These are phyloP conservation scores for Ogataea pilisensis DNA, from an alignment of 805 yeast species.

Conservation along the genomic window DNA sequence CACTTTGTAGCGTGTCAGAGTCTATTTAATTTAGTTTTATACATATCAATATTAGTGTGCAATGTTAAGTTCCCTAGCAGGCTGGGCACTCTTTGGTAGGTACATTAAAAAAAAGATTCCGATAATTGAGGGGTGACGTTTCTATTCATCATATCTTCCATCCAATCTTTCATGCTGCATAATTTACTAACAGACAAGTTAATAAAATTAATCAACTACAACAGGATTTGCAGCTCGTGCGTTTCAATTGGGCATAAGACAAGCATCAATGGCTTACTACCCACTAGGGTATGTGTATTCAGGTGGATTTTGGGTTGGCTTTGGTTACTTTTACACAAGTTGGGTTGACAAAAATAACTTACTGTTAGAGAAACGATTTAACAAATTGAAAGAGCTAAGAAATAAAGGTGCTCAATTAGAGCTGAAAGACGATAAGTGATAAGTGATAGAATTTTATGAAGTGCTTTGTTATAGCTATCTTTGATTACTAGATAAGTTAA, in stretches of 20 bases:
- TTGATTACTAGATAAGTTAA: too few species aligned
- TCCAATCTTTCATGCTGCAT: not conserved
- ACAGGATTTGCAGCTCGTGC: constrained; percentile 40
- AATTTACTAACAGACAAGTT: not conserved
- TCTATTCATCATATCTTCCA: too few species aligned
- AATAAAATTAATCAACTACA: not conserved
- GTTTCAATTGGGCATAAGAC: constrained; percentile 40
- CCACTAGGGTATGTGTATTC: constrained; percentile 40
- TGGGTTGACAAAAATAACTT: constrained; percentile 37
- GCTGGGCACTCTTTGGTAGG: constrained; percentile 38
- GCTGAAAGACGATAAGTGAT: constrained; percentile 15
- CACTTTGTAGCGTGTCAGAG: too few species aligned
- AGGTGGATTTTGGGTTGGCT: constrained; percentile 40
- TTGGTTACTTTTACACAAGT: constrained; percentile 37
- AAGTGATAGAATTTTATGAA: not conserved
- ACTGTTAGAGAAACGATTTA: constrained; percentile 34
- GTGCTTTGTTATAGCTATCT: too few species aligned
- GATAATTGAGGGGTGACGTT: not conserved
- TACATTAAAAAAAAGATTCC: constrained; percentile 1
- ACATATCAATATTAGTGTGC: not conserved
- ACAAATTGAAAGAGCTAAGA: constrained; percentile 35
- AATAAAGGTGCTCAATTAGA: constrained; percentile 19
- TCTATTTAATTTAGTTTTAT: too few species aligned
- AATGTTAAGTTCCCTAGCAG: constrained; percentile 22
- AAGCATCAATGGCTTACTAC: constrained; percentile 34